Percentiles rank a stretch among this genome's conserved stretches.
Evolutionary conservation across 331 rosid species (phyloP).

Genomic region (Malus hybrid): DNA sequence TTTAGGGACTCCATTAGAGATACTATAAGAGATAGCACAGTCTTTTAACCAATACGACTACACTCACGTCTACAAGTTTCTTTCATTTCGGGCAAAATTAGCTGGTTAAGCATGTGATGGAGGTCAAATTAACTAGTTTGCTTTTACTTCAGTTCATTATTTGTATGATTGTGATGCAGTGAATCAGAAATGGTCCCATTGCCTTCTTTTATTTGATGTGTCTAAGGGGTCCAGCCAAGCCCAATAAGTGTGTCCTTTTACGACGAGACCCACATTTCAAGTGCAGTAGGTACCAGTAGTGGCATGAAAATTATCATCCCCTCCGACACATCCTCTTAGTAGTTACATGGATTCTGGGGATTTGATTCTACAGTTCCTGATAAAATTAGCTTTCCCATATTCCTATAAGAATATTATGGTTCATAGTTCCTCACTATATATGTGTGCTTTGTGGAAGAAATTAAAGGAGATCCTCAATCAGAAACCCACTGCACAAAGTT

Average conservation of each 20-base stretch:
- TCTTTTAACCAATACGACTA: no score
- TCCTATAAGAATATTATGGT: conserved; percentile 37
- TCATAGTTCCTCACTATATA: neutral
- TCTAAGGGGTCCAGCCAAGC: conserved; percentile 5
- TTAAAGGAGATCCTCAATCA: conserved; percentile 11
- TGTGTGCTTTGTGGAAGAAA: neutral
- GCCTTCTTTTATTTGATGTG: neutral
- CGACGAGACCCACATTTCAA: neutral
- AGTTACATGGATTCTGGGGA: neutral
- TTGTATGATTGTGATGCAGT: neutral
- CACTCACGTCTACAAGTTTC: neutral
- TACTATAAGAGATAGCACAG: no score
- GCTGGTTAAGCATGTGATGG: neutral
- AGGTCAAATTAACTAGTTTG: no score
- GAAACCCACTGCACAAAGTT: conserved; percentile 15
- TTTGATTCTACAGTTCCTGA: neutral
- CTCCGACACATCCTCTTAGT: neutral
- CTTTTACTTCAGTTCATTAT: neutral
- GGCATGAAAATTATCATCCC: neutral
- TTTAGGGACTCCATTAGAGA: no score
- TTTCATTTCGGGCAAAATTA: neutral
- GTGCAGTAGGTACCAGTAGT: neutral
- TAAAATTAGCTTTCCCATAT: conserved; percentile 29
- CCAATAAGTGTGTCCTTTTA: neutral
- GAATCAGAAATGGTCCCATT: neutral